A percentile compares a stretch with the other conserved stretches of the same genome.
Evolutionary conservation across 805 yeast species (phyloP).

Genomic region (Saccharomycodes ludwigii): DNA sequence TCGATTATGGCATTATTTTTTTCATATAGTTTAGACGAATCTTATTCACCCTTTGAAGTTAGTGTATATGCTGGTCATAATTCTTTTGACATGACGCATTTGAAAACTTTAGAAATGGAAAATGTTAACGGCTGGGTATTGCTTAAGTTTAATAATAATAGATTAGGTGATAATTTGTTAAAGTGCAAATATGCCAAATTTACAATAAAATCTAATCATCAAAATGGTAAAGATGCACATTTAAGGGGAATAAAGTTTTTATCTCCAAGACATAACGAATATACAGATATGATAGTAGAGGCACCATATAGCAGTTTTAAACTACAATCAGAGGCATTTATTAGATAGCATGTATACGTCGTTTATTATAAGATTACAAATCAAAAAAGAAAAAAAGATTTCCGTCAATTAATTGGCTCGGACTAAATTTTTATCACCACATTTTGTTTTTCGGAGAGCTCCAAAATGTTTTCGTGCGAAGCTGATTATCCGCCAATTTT

Average conservation of each 20-base stretch:
- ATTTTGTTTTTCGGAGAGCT: too few relatives aligned
- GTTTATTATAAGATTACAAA: too few relatives aligned
- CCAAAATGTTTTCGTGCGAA: too few relatives aligned
- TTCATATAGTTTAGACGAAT: constrained; percentile 66
- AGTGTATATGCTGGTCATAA: constrained; percentile 22
- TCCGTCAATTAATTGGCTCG: not conserved
- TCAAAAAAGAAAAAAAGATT: constrained; percentile 3
- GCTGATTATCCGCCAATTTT: too few relatives aligned
- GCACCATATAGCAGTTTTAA: too few relatives aligned
- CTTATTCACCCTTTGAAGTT: constrained; percentile 63
- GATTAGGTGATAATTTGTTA: constrained; percentile 13
- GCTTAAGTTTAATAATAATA: constrained; percentile 16
- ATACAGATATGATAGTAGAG: too few relatives aligned
- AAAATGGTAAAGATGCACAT: constrained; percentile 93
- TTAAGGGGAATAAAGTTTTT: constrained; percentile 60
- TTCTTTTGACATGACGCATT: constrained; percentile 16
- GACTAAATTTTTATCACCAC: too few relatives aligned
- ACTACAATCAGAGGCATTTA: too few relatives aligned
- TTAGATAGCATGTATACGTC: too few relatives aligned
- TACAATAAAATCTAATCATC: constrained; percentile 47
- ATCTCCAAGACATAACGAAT: constrained; percentile 31
- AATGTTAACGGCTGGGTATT: constrained; percentile 23
- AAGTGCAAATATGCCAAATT: constrained; percentile 20
- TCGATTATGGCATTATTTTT: constrained; percentile 60
- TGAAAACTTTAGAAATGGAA: constrained; percentile 16